Evolutionary conservation across 2,329 filamentous ascomycete species (phyloP), one percentile per base, ranked within the genome.

Genomic region (Tolypocladium nubicola): DNA sequence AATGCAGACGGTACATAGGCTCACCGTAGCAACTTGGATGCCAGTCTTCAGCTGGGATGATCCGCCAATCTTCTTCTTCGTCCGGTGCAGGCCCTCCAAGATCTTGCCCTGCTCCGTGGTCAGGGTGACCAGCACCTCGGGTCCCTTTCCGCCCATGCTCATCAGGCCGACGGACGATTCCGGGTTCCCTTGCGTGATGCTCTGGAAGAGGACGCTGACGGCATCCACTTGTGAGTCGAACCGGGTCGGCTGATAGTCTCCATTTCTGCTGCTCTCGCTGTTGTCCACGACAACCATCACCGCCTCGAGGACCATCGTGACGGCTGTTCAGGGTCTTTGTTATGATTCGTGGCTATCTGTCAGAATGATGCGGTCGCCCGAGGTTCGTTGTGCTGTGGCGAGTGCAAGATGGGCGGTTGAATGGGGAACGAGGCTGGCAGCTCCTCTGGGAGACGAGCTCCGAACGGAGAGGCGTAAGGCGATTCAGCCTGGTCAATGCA

Each of bases 281-380:
- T 97, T 99, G 83, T 99, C 94, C 69, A 97, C 90, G 82, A 97
- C 87, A 75, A 99, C 90, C 92, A 99, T 97, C 62, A 96, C 95
- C 78, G 94, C 95, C 86, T 99, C 94, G 76, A 99, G 87, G 76
- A 87, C 89, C 94, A 99, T 99, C 70, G 81, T 92, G 85, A 73
- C 76, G 73, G 73, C 67, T 62, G 61, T 61, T 59, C 7, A 35
- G 49, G 41, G 56, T 59, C 39, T 56, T 39, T 52, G 50, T 30
- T 33, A 10, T 5, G 10, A 2, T 2, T n/a, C 35, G 4, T 35
- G 7, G 23, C 26, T 33, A 7, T 19, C 14, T 16, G 30, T 35
- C 23, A 2, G 47, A n/a, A 50, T n/a, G 30, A n/a, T 50, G 30
- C 19, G 8, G 30, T 35, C 4, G 47, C 5, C 30, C 19, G 30